phyloP scores from a whole-genome alignment of 352 stramenopile species.

The Lagenidium sp. region DNA sequence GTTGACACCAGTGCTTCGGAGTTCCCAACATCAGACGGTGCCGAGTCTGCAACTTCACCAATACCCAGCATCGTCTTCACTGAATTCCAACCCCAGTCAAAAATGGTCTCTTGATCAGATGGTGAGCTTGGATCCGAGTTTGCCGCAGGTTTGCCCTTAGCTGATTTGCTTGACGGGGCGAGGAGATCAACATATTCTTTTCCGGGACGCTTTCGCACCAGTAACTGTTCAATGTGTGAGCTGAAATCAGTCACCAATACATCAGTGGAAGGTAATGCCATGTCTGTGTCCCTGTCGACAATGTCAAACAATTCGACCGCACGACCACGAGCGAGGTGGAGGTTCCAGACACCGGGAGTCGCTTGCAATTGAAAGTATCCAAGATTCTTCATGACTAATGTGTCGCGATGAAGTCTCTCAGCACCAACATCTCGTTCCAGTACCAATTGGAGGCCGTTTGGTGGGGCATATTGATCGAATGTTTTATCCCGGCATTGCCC shows the following conservation, averaged over 20 bases:
- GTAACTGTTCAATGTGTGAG: constrained; percentile 76
- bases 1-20: constrained; percentile 7
- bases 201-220: constrained; percentile 89
- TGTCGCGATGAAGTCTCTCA: constrained; percentile 82
- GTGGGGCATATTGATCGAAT: constrained; percentile 66
- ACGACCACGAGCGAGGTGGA: constrained; percentile 84
- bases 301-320: constrained; percentile 75
- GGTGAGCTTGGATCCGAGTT: no score
- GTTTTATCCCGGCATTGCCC: constrained; percentile 87
- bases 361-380: constrained; percentile 99
- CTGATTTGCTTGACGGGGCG: constrained; percentile 17
- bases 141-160: constrained; percentile 6
- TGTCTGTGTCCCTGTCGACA: constrained; percentile 36
- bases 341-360: constrained; percentile 91
- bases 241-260: constrained; percentile 84
- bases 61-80: constrained; percentile 65
- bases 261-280: constrained; percentile 22
- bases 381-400: constrained; percentile 99
- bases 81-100: constrained; percentile 61
- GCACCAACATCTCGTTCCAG: constrained; percentile 67
- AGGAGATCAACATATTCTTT: constrained; percentile 75
- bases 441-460: constrained; percentile 89
- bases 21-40: constrained; percentile 12
- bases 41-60: constrained; percentile 1
- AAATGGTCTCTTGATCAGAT: constrained; percentile 27